These are phyloP conservation scores for Galerina sulciceps DNA, from an alignment of 768 basidiomycete genomes.

Conservation along the genomic window DNA sequence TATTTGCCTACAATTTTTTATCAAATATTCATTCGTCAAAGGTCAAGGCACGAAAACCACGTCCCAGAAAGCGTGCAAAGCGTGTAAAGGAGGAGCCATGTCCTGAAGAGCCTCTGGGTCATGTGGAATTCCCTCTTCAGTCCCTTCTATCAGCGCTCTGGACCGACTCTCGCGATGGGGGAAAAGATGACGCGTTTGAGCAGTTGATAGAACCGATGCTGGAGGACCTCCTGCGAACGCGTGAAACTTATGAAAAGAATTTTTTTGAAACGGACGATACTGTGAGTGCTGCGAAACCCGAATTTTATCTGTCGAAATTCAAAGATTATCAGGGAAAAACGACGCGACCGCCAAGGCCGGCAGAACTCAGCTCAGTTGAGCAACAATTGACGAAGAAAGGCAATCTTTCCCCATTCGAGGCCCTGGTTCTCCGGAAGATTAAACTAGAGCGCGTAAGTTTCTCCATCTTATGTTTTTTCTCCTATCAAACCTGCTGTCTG, in stretches of 20 bases:
- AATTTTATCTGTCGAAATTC: background rate
- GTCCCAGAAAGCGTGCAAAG: conserved; percentile 10
- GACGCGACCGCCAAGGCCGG: conserved; percentile 14
- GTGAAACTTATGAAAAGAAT: conserved; percentile 22
- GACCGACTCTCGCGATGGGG: background rate
- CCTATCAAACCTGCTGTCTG: background rate
- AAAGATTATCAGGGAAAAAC: conserved; percentile 5
- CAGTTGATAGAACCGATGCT: conserved; percentile 33
- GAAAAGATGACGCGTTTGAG: conserved; percentile 30
- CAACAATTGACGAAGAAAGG: conserved; percentile 19
- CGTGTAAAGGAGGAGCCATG: background rate
- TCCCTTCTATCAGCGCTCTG: conserved; percentile 13
- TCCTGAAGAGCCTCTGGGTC: background rate
- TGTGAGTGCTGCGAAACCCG: conserved; percentile 10
- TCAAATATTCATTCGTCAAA: background rate
- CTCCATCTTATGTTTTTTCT: background rate
- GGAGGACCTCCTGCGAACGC: conserved; percentile 28
- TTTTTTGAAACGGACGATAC: conserved; percentile 27
- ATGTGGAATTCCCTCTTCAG: conserved; percentile 7
- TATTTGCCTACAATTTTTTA: background rate
- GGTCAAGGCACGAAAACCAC: background rate
- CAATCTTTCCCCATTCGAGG: conserved; percentile 30
- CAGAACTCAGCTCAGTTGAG: conserved; percentile 32
- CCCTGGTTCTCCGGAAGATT: conserved; percentile 45
- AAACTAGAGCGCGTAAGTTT: conserved; percentile 45